These are phyloP conservation scores for Friedmanniomyces simplex DNA, from an alignment of 495 filamentous ascomycete genomes.

Conservation along the genomic window DNA sequence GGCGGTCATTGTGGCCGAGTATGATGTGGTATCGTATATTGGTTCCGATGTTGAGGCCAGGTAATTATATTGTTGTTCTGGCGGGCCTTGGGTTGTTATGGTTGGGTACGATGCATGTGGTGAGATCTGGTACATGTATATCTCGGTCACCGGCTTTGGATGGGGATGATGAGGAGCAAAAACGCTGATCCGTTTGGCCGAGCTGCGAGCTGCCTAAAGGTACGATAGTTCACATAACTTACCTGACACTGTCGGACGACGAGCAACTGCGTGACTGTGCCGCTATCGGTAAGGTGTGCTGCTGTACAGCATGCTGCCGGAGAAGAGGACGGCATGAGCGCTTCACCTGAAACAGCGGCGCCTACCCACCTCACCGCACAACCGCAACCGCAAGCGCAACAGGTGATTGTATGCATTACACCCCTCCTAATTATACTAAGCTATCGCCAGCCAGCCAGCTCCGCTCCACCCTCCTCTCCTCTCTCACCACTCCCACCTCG, in stretches of 20 bases:
- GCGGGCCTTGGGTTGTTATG: not conserved
- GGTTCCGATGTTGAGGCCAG: no score
- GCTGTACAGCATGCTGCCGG: no score
- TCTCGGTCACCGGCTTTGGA: no score
- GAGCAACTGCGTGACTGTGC: no score
- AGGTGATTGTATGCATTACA: not conserved
- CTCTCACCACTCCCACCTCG: not conserved
- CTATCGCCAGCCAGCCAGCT: conserved; percentile 2
- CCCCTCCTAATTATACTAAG: conserved; percentile 8
- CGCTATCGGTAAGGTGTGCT: no score
- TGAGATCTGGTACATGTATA: no score
- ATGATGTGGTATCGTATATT: no score
- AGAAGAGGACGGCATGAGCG: no score
- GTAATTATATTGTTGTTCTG: no score
- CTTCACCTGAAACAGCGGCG: not conserved
- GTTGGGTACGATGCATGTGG: not conserved
- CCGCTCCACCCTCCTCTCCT: not conserved
- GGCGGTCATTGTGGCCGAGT: not conserved
- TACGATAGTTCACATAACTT: no score
- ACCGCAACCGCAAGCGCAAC: not conserved
- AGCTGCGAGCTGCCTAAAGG: not conserved
- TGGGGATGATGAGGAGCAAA: no score
- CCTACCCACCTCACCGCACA: not conserved
- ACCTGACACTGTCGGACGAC: no score
- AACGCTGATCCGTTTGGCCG: not conserved